Evolutionary conservation across 371 early-diverging fungal genomes (phyloP), one percentile per base, ranked within the genome.

Genomic region (Syncephalastrum sp.): DNA sequence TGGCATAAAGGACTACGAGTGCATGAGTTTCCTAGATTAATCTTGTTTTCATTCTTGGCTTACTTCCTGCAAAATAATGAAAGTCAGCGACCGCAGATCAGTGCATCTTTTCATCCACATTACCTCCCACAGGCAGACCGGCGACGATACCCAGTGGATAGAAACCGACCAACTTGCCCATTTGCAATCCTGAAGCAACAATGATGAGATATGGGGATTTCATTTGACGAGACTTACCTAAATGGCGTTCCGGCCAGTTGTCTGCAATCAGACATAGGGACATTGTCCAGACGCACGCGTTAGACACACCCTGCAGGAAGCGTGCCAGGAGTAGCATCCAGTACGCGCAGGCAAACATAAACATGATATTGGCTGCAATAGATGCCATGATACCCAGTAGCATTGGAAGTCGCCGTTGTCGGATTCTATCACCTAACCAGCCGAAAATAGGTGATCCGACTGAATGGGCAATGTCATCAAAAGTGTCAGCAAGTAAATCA

Each of bases 361-460:
- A 87, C 54, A 87, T 57, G 17, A 86, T 25, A 49, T 85, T 86
- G 4, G 85, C 71, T 10, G 67, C 63, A 52, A 82, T 69, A 8
- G 88, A 74, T 4, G 81, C 79, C 0, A 64, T 48, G 17, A 88
- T 80, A 5, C 86, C 85, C 14, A 82, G 27, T 16, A 89, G 54
- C 89, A 90, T 90, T 13, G 84, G 84, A 21, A 74, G 27, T 53
- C 74, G 72, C 27, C 91, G 73, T 59, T 77, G 72, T 24, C 60
- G 60, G 17, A 74, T 68, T 48, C 56, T 65, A 42, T 76, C 74
- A 16, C 70, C 69, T 52, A 91, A 57, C 76, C 80, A 75, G 16
- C 91, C 93, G 61, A 92, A 86, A 1, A 86, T 29, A 8, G 91
- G 91, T 3, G 94, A 84, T 6, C 88, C 86, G 21, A 77, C 68